A percentile compares a stretch with the other conserved stretches of the same genome.
Evolutionary conservation across 108 stramenopile genomes (phyloP).

Genomic region (Cyclotella kingstonii): DNA sequence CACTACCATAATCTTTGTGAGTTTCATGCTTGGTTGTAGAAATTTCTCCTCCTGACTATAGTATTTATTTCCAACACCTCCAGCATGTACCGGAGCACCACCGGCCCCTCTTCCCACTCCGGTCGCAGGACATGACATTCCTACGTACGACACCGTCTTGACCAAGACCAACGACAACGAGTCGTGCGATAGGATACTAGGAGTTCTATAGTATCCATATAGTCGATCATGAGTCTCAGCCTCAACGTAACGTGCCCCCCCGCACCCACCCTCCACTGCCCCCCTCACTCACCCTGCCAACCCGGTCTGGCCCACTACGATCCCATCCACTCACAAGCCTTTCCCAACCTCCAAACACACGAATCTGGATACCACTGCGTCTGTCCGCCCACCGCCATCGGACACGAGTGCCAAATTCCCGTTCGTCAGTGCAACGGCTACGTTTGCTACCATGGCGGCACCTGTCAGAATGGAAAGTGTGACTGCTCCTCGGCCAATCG

Average conservation of each 20-base stretch:
- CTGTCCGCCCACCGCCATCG: slow-evolving; percentile 27
- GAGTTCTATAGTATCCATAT: too few relatives aligned
- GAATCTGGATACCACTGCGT: slow-evolving; percentile 37
- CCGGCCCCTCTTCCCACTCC: too few relatives aligned
- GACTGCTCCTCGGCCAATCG: slow-evolving; percentile 12
- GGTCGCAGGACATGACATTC: too few relatives aligned
- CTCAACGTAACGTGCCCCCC: slow-evolving; percentile 18
- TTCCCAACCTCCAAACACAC: slow-evolving; percentile 28
- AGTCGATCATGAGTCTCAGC: too few relatives aligned
- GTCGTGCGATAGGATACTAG: too few relatives aligned
- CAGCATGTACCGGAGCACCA: too few relatives aligned
- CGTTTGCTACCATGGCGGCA: slow-evolving; percentile 31
- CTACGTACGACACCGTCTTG: too few relatives aligned
- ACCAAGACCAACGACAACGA: too few relatives aligned
- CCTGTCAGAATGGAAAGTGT: background rate
- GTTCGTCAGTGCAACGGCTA: slow-evolving; percentile 15
- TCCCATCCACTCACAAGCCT: slow-evolving; percentile 1
- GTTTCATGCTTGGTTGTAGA: too few relatives aligned
- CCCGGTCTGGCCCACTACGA: slow-evolving; percentile 15
- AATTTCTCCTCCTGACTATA: too few relatives aligned
- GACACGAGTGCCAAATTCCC: slow-evolving; percentile 35
- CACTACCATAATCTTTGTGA: too few relatives aligned
- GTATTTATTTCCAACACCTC: too few relatives aligned
- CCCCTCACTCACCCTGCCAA: slow-evolving; percentile 26
- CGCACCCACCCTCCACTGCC: slow-evolving; percentile 32